phyloP scores from a whole-genome alignment of 208 protist species.

The Tritrichomonas foetus region DNA sequence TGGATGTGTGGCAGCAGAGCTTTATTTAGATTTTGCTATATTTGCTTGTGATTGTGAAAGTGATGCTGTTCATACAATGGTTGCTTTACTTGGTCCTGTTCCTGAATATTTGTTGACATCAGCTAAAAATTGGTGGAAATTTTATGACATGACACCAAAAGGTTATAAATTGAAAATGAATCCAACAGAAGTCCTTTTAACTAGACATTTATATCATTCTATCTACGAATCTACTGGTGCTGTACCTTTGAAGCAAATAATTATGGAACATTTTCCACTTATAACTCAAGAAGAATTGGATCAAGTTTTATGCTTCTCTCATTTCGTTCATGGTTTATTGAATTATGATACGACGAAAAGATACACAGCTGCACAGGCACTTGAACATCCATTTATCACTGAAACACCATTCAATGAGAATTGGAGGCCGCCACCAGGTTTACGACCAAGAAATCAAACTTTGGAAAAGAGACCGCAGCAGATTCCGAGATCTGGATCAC shows the following conservation, averaged over 20 bases:
- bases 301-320: neutral
- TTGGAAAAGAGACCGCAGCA: no score
- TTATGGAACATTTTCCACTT: neutral
- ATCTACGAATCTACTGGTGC: neutral
- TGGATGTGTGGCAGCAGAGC: neutral
- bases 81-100: neutral
- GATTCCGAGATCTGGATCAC: no score
- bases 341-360: slow-evolving; percentile 43
- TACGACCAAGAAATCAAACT: no score
- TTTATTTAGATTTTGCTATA: slow-evolving; percentile 23
- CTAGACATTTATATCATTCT: slow-evolving; percentile 5
- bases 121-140: neutral
- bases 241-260: neutral
- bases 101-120: neutral
- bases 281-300: neutral
- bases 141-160: neutral
- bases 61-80: slow-evolving; percentile 16
- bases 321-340: slow-evolving; percentile 49
- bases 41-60: neutral
- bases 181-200: neutral
- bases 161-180: neutral
- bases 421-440: no score
- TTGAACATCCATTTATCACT: slow-evolving; percentile 34
- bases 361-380: slow-evolving; percentile 37
- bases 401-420: no score